Evolutionary conservation across 805 yeast genomes (phyloP).

Genomic region (Yarrowia alimentaria): DNA sequence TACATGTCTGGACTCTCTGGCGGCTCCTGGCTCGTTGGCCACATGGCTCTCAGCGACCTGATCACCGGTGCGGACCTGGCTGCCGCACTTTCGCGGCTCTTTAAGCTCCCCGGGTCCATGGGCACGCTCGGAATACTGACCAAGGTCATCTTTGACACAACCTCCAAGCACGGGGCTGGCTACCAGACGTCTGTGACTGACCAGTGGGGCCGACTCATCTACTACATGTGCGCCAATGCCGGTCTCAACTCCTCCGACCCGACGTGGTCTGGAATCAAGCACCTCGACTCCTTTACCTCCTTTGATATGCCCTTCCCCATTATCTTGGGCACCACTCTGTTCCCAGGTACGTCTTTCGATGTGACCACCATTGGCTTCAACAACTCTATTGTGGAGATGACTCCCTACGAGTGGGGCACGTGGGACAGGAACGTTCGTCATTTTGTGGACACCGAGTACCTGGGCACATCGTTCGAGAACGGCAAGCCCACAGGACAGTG

Average conservation of each 20-base stretch:
- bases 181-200: neutral
- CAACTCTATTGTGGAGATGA: constrained; percentile 46
- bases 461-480: constrained; percentile 2
- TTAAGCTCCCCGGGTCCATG: no score
- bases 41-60: constrained; percentile 45
- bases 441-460: constrained; percentile 58
- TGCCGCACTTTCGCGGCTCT: constrained; percentile 41
- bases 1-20: constrained; percentile 70
- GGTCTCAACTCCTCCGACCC: constrained; percentile 58
- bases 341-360: constrained; percentile 49
- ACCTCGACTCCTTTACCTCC: neutral
- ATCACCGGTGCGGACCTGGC: constrained; percentile 10
- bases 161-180: neutral
- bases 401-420: constrained; percentile 67
- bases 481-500: neutral
- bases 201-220: constrained; percentile 7
- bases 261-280: constrained; percentile 54
- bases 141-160: constrained; percentile 65
- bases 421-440: constrained; percentile 70
- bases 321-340: neutral
- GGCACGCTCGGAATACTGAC: constrained; percentile 61
- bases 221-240: constrained; percentile 46
- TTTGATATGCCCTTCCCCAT: constrained; percentile 1
- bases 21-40: constrained; percentile 68
- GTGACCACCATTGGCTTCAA: constrained; percentile 59